Evolutionary conservation across 805 yeast genomes (phyloP), one percentile per base, ranked within the genome.

Genomic region (Pichia sporocuriosa): DNA sequence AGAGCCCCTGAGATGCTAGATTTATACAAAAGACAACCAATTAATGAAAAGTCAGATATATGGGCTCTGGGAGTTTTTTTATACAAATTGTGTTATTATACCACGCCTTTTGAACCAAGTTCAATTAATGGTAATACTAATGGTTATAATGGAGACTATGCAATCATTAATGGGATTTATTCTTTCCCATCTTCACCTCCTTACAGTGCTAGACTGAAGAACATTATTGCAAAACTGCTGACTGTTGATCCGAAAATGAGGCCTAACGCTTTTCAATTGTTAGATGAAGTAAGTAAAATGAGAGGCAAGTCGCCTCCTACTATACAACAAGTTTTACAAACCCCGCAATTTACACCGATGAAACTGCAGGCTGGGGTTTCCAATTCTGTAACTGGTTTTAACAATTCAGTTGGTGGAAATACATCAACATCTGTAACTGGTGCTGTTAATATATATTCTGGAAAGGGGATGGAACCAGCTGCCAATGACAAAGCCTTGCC

Each of bases 1-100:
- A 68, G 94, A 49, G 69, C 88, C 4, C 95, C 95, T 4, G 95
- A 84, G 60, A 84, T 84, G 93, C 66, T 84, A 24, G 90, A 84
- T 54, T 65, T 84, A 26, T 70, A 75, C 38, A 70, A 75, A 44
- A 79, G 85, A 4, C 71, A 73, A 43, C 82, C 90, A 11, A 78
- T 84, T 38, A 84, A 84, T 60, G 93, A 84, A 56, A 84, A 84
- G 58, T 76, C 86, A 39, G 95, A 84, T 58, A 73, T 84, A 19
- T 84, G 95, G 95, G 95, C 94, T 0, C 58, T 84, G 27, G 95
- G 95, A 11, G 75, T 84, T 22, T 81, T 84, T 48, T 59, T 84
- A 26, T 84, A 84, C 65, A 84, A 84, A 56, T 57, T 84, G 37
- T 82, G 93, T 55, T 84, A 81, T 59, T 84, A 81, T 53, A 84